Percentiles rank a stretch among this genome's conserved stretches.
Evolutionary conservation across 192 early-diverging fungal species (phyloP).

Genomic region (Phycomyces blakesleeanus): DNA sequence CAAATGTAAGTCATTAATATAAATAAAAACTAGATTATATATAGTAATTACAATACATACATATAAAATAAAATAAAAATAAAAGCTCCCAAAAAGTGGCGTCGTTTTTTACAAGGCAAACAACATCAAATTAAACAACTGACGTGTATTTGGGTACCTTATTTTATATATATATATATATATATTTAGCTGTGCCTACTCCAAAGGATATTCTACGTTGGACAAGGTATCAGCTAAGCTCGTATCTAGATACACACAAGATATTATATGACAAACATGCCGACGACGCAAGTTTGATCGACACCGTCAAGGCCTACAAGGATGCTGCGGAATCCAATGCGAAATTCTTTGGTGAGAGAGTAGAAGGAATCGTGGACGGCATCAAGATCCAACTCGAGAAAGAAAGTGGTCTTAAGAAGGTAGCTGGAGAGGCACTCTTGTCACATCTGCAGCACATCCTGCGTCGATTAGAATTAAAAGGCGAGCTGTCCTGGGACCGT

Average conservation of each 20-base stretch:
- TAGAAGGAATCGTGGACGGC: neutral
- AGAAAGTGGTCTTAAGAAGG: neutral
- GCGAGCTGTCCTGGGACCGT: constrained; percentile 4
- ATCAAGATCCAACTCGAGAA: constrained; percentile 3
- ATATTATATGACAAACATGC: neutral
- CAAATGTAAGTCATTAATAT: too few species aligned
- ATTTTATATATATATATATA: too few species aligned
- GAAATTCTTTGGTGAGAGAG: neutral
- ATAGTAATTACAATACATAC: too few species aligned
- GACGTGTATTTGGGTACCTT: too few species aligned
- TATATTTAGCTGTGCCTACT: constrained; percentile 20
- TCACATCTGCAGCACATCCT: constrained; percentile 2
- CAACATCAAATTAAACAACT: too few species aligned
- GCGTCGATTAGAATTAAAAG: constrained; percentile 8
- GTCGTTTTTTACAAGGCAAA: too few species aligned
- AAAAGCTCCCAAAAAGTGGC: too few species aligned
- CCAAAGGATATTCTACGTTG: constrained; percentile 10
- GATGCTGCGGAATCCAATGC: neutral
- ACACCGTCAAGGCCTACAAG: constrained; percentile 1
- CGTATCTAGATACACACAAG: neutral
- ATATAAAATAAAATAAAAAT: too few species aligned
- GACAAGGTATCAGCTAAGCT: neutral
- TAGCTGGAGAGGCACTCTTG: neutral
- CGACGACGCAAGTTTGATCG: neutral
- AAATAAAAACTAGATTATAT: too few species aligned